Conservation (phyloP, 352 stramenopile species). For the Sclerospora graminicola region DNA sequence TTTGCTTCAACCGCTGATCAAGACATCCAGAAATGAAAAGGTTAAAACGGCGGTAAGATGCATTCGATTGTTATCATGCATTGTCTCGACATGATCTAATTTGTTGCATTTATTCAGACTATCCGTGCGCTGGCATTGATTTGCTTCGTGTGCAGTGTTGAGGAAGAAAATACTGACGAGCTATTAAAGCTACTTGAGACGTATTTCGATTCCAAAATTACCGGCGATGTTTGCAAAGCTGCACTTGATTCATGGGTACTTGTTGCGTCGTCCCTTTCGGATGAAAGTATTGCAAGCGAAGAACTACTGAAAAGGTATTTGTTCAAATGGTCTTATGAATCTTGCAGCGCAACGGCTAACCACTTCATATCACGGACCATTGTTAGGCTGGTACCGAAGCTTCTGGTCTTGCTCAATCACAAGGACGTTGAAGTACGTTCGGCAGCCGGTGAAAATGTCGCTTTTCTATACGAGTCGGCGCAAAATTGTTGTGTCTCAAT, state of each 20-base stretch:
- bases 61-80: neutral
- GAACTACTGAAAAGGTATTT: slow-evolving; percentile 48
- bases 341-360: neutral
- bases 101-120: slow-evolving; percentile 19
- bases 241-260: slow-evolving; percentile 70
- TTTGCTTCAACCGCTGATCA: slow-evolving; percentile 61
- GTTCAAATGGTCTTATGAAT: neutral
- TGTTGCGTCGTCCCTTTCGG: slow-evolving; percentile 46
- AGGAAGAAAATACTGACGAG: slow-evolving; percentile 65
- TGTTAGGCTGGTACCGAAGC: slow-evolving; percentile 50
- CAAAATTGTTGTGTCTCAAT: slow-evolving; percentile 37
- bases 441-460: slow-evolving; percentile 77
- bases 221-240: slow-evolving; percentile 45
- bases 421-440: slow-evolving; percentile 74
- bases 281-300: slow-evolving; percentile 40
- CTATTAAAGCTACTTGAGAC: slow-evolving; percentile 54
- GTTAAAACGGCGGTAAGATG: slow-evolving; percentile 54
- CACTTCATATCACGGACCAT: slow-evolving; percentile 1
- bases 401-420: slow-evolving; percentile 65
- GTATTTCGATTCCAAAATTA: slow-evolving; percentile 60
- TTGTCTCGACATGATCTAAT: neutral
- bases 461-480: slow-evolving; percentile 63
- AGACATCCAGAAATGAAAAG: slow-evolving; percentile 42
- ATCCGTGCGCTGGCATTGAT: slow-evolving; percentile 61
- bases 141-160: slow-evolving; percentile 69